phyloP scores from a whole-genome alignment of 2,329 filamentous ascomycete genomes.

The Fusarium albosuccineum region DNA sequence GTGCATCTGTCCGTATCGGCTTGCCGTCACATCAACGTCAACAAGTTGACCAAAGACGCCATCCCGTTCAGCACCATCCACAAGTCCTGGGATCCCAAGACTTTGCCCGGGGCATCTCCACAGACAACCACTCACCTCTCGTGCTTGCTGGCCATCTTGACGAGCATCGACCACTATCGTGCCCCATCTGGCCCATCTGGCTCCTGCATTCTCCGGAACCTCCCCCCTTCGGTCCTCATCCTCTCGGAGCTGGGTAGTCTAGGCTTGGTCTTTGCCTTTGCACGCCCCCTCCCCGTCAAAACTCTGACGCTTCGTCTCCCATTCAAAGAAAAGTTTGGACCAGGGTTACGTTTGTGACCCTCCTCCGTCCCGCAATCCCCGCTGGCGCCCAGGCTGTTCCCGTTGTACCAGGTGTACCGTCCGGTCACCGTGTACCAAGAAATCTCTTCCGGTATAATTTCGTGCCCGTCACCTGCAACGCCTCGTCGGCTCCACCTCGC shows the following conservation, averaged over 20 bases:
- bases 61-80: slow-evolving; percentile 29
- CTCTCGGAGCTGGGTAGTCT: slow-evolving; percentile 8
- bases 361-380: slow-evolving; percentile 42
- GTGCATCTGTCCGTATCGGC: slow-evolving; percentile 7
- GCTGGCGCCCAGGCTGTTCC: slow-evolving; percentile 38
- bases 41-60: slow-evolving; percentile 28
- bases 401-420: slow-evolving; percentile 39
- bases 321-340: slow-evolving; percentile 34
- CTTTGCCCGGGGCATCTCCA: slow-evolving; percentile 26
- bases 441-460: slow-evolving; percentile 53
- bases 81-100: slow-evolving; percentile 13
- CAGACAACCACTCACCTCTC: slow-evolving; percentile 20
- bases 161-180: slow-evolving; percentile 5
- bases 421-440: slow-evolving; percentile 45
- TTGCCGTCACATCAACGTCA: slow-evolving; percentile 36
- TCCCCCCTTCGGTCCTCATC: slow-evolving; percentile 17
- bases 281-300: slow-evolving; percentile 28
- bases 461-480: slow-evolving; percentile 50
- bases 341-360: slow-evolving; percentile 42
- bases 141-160: slow-evolving; percentile 9
- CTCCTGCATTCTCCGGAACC: slow-evolving; percentile 36
- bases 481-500: slow-evolving; percentile 46
- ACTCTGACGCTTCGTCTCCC: slow-evolving; percentile 35
- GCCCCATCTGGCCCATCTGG: slow-evolving; percentile 10
- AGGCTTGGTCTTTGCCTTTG: slow-evolving; percentile 11